phyloP scores from a whole-genome alignment of 768 basidiomycete genomes.

The Mycena rosella region DNA sequence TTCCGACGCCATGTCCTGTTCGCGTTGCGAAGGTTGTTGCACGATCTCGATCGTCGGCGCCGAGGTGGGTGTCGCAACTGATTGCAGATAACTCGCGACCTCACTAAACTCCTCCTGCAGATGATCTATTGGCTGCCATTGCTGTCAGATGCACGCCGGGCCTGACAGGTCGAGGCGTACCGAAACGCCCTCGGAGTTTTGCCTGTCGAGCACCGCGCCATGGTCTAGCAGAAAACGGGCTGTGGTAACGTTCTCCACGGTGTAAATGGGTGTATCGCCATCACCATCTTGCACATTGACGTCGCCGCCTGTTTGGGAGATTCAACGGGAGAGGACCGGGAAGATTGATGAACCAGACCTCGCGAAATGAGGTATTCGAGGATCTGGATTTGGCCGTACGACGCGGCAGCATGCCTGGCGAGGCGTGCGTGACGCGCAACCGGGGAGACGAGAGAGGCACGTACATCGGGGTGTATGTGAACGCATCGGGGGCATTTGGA shows the following conservation, averaged over 20 bases:
- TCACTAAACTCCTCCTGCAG: constrained; percentile 79
- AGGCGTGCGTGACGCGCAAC: constrained; percentile 34
- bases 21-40: constrained; percentile 69
- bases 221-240: constrained; percentile 84
- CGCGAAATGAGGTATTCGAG: constrained; percentile 82
- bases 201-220: constrained; percentile 73
- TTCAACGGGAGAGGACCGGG: constrained; percentile 24
- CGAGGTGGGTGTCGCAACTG: constrained; percentile 44
- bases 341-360: constrained; percentile 55
- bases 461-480: constrained; percentile 88
- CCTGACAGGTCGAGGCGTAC: constrained; percentile 58
- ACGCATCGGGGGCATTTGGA: constrained; percentile 77
- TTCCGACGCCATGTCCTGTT: constrained; percentile 78
- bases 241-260: constrained; percentile 84
- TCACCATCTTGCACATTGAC: constrained; percentile 89
- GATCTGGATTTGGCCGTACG: constrained; percentile 84
- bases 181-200: constrained; percentile 80
- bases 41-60: constrained; percentile 36
- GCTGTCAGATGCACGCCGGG: constrained; percentile 23
- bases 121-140: constrained; percentile 73
- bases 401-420: constrained; percentile 91
- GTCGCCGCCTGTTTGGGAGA: constrained; percentile 74
- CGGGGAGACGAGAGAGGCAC: constrained; percentile 37
- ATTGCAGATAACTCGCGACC: constrained; percentile 72
- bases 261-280: constrained; percentile 93